Evolutionary conservation across 2,329 filamentous ascomycete species (phyloP).

Genomic region (Xylaria sp.): DNA sequence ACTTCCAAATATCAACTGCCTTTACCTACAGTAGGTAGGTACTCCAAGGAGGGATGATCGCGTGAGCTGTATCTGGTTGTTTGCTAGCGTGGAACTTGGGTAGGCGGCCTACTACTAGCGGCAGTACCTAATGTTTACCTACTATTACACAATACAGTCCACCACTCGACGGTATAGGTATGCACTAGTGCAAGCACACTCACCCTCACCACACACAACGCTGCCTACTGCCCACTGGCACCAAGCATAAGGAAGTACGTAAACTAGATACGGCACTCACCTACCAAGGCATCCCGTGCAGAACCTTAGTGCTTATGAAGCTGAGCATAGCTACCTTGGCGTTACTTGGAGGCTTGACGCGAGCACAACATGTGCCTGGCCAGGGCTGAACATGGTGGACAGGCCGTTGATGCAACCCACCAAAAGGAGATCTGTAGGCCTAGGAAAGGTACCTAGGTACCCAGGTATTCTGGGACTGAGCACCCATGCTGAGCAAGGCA

Average conservation of each 20-base stretch:
- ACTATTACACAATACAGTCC: too few relatives aligned
- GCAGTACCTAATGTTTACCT: too few relatives aligned
- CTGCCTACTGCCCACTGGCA: too few relatives aligned
- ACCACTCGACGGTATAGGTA: too few relatives aligned
- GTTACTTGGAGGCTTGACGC: conserved; percentile 20
- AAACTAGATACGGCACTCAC: too few relatives aligned
- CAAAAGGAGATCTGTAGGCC: neutral
- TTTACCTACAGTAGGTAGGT: neutral
- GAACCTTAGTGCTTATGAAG: conserved; percentile 29
- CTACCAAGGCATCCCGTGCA: too few relatives aligned
- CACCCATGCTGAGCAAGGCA: too few relatives aligned
- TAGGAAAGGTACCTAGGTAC: neutral
- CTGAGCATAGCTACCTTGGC: conserved; percentile 23
- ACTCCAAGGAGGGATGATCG: conserved; percentile 18
- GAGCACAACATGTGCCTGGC: conserved; percentile 23
- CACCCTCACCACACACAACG: too few relatives aligned
- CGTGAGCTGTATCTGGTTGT: conserved; percentile 19
- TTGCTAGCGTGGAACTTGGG: neutral
- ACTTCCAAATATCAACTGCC: neutral
- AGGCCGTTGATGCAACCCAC: conserved; percentile 28
- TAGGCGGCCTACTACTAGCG: too few relatives aligned
- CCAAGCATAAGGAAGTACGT: too few relatives aligned
- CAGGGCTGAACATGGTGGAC: conserved; percentile 23
- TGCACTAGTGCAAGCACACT: too few relatives aligned
- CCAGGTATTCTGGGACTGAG: too few relatives aligned